Percentiles rank a stretch among this genome's conserved stretches.
Conservation (phyloP, 2,329 filamentous ascomycete genomes). For the Lachnum nothofagi region DNA sequence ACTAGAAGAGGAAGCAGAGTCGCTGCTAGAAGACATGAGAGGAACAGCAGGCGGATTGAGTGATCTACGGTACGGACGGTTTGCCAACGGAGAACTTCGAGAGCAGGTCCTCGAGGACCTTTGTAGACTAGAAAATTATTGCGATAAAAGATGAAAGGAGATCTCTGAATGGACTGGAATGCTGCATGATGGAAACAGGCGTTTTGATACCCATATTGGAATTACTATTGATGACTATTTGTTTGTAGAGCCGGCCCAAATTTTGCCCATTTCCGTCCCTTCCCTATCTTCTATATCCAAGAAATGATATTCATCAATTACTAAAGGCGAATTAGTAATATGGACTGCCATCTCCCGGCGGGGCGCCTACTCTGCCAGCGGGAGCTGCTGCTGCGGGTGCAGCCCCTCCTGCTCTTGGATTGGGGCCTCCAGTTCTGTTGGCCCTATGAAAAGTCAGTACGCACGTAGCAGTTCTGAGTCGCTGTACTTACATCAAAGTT, state of each 20-base stretch:
- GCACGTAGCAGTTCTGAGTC: conserved; percentile 11
- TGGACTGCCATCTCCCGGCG: conserved; percentile 19
- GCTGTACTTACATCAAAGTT: conserved; percentile 63
- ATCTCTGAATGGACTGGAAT: neutral
- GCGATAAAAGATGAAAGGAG: conserved; percentile 16
- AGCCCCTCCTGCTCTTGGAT: conserved; percentile 13
- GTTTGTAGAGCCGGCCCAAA: conserved; percentile 11
- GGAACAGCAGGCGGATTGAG: conserved; percentile 68
- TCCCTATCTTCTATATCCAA: conserved; percentile 2
- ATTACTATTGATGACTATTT: conserved; percentile 28
- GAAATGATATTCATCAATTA: conserved; percentile 8
- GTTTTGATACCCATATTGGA: conserved; percentile 27
- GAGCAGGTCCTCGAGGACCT: conserved; percentile 66
- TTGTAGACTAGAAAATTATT: conserved; percentile 48
- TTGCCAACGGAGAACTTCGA: conserved; percentile 58
- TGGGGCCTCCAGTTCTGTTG: conserved; percentile 13
- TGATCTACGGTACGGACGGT: conserved; percentile 74
- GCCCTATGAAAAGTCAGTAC: conserved; percentile 25
- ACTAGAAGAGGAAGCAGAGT: conserved; percentile 60
- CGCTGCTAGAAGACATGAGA: conserved; percentile 56
- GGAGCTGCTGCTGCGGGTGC: conserved; percentile 16
- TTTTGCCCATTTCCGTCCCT: conserved; percentile 7
- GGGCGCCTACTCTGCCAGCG: conserved; percentile 25
- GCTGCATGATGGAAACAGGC: conserved; percentile 7
- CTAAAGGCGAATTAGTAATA: conserved; percentile 17